Base-by-base conservation (phyloP, 2,329 filamentous ascomycete species). In the Paracoccidioides brasiliensis region DNA sequence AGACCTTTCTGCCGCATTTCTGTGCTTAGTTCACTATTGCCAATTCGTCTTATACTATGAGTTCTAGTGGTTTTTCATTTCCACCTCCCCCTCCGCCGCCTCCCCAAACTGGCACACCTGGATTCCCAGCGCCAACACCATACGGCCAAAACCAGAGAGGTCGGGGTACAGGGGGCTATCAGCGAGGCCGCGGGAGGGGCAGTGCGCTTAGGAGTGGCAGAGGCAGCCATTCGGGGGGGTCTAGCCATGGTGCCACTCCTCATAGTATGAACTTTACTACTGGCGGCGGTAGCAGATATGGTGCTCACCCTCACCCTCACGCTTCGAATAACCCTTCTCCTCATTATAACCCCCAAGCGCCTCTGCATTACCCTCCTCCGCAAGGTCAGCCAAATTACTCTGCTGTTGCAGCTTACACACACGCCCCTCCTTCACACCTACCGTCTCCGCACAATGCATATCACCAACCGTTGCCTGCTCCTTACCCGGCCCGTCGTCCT, bases 51-150 rank as follows among this genome's bases (percentile, higher is more conserved):
- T 46, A 12, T 59, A 64, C 55, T 54, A 73, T 73, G 70, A 68
- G 64, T 61, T 65, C 70, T 53, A 68, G 72, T 63, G 70, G 69
- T 32, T 75, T 75, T 62, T 70, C 72, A 44, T 76, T 75, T 60
- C 73, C 73, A 57, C 72, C 72, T 22, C 73, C 73, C 38, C 73
- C 73, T 15, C 73, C 73, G 28, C 73, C 72, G 40, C 70, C 71
- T 41, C 70, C 70, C 7, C 54, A 49, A 33, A 14, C 64, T n/a
- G 56, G 54, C 54, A 56, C 53, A 53, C 9, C 28, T 5, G 38
- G 42, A n/a, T 63, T 53, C 49, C 60, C 53, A 53, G 38, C 67
- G n/a, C 40, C 62, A 35, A 33, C 58, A 12, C 64, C 63, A 41
- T 66, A 68, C 33, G 62, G 61, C 44, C 64, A 66, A 54, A 58